A percentile compares a stretch with the other conserved stretches of the same genome.
These are phyloP conservation scores for Ophiostoma quercus DNA, from an alignment of 2,329 filamentous ascomycete species.

Conservation along the genomic window DNA sequence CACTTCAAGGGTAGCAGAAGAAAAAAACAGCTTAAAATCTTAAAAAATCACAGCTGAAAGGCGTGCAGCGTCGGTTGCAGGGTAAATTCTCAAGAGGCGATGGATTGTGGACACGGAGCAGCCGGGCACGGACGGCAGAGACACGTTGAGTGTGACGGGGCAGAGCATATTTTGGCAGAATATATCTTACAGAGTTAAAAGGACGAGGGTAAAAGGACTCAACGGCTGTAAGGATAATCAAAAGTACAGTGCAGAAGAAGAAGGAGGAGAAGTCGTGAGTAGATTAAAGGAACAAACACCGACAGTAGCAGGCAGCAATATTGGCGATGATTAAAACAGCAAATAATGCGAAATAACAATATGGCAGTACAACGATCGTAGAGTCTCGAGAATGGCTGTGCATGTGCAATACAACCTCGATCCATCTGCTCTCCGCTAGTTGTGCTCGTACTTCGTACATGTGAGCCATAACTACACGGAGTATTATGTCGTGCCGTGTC, in stretches of 20 bases:
- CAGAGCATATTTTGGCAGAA: background rate
- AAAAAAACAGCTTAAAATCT: background rate
- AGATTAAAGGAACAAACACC: background rate
- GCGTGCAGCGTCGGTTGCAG: background rate
- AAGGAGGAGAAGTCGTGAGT: background rate
- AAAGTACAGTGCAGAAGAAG: background rate
- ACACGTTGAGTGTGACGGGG: background rate
- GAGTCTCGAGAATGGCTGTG: background rate
- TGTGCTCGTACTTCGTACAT: background rate
- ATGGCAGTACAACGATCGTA: background rate
- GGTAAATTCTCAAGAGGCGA: background rate
- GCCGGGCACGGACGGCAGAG: background rate
- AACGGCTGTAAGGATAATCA: background rate
- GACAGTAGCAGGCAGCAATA: background rate
- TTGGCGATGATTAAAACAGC: background rate
- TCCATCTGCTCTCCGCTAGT: background rate
- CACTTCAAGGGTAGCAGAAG: background rate
- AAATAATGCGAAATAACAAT: background rate
- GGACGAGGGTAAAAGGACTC: background rate
- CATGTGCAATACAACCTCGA: conserved; percentile 1
- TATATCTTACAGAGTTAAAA: background rate
- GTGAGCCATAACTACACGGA: background rate
- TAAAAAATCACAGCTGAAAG: background rate
- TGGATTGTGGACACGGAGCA: background rate
- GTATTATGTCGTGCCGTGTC: conserved; percentile 9